Evolutionary conservation across 495 filamentous ascomycete species (phyloP), one percentile per base, ranked within the genome.

Genomic region (Penicillium salamii): DNA sequence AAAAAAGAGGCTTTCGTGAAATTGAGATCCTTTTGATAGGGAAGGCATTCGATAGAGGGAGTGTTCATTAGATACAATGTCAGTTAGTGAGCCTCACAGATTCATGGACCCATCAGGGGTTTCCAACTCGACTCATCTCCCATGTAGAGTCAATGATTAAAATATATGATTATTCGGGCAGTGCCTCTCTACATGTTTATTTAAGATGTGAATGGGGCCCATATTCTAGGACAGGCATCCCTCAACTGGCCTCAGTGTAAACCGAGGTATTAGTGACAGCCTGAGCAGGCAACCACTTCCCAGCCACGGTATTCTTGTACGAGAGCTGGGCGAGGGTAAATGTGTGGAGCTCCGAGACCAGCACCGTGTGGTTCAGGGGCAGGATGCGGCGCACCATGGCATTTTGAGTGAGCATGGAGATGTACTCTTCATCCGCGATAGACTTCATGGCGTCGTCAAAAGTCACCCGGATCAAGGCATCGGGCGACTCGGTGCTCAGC

Each of bases 401-500:
- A 14, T 53, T 53, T 29, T 53, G 51, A 32, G 51, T 53, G 21
- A 29, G 51, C 51, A 53, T 48, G 8, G 51, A 47, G 29, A 53
- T 48, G 31, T 53, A 53, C 44, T 53, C 51, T 11, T 53, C 51
- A 15, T 34, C 52, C 1, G 52, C 8, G 17, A 59, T 26, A 13
- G 42, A n/a, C 0, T 24, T 42, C 5, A 52, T 39, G 24, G 15
- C 26, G 13, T 21, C 31, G 28, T 59, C 49, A 18, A 59, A 59
- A 7, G 52, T 55, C 11, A 59, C 56, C 23, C 56, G 56, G 44
- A 59, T 52, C 37, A 59, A 35, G 13, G 56, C 56, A 46, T 59
- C 56, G 15, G 56, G 47, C n/a, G 56, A 59, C n/a, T 55, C 32
- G 19, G 3, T 55, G 56, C 56, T 59, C 19, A 59, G 56, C 17